These are phyloP conservation scores for Spatholobus suberectus DNA, from an alignment of 306 rosid genomes.

Conservation along the genomic window DNA sequence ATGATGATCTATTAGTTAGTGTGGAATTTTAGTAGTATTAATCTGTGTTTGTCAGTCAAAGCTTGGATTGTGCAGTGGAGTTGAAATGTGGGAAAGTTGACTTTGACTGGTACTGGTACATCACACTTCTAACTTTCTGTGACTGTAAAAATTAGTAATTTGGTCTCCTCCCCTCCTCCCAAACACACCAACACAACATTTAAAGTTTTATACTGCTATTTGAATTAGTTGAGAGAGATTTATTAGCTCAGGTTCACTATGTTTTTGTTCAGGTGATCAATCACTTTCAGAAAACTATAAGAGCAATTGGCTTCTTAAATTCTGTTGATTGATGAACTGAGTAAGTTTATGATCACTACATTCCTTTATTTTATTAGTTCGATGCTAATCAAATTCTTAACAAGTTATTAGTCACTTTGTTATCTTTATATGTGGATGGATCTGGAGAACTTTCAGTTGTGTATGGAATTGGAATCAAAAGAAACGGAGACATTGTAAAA, in stretches of 20 bases:
- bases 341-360: background rate
- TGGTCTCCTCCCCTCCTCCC: background rate
- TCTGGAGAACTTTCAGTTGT: constrained; percentile 40
- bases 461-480: constrained; percentile 56
- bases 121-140: constrained; percentile 17
- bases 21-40: constrained; percentile 10
- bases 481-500: constrained; percentile 31
- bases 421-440: constrained; percentile 47
- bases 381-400: background rate
- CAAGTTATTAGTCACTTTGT: constrained; percentile 3
- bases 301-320: background rate
- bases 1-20: constrained; percentile 45
- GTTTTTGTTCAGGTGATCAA: constrained; percentile 13
- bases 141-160: background rate
- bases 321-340: background rate
- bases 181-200: background rate
- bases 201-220: background rate
- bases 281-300: background rate
- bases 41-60: background rate
- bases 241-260: background rate
- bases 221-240: constrained; percentile 20
- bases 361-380: background rate
- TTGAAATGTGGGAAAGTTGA: constrained; percentile 9
- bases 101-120: constrained; percentile 6
- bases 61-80: constrained; percentile 27